These are phyloP conservation scores for Anthracocystis setariae DNA, from an alignment of 1,284 basidiomycete genomes.

Conservation along the genomic window DNA sequence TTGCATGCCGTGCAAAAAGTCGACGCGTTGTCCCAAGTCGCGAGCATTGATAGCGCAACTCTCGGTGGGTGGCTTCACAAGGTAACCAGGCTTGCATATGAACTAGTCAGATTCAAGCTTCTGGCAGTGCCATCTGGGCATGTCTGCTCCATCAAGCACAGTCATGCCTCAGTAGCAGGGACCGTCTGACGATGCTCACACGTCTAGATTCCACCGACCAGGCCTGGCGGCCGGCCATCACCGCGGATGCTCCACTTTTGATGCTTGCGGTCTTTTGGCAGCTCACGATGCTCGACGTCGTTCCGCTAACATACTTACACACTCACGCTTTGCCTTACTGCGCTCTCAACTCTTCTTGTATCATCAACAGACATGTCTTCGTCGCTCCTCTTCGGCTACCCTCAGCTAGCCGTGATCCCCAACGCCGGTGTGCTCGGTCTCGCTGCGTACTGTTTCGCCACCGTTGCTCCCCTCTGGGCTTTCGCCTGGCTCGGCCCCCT, in stretches of 20 bases:
- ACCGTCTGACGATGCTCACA: too few relatives aligned
- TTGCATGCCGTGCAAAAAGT: conserved; percentile 4
- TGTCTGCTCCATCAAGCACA: neutral
- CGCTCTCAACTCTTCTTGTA: neutral
- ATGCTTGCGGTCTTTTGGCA: conserved; percentile 2
- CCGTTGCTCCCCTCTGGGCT: conserved; percentile 62
- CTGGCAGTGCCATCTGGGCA: neutral
- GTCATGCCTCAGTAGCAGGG: too few relatives aligned
- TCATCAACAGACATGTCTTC: conserved; percentile 65
- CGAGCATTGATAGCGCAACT: neutral
- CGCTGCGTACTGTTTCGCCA: conserved; percentile 63
- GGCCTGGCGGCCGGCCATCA: neutral
- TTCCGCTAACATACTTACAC: conserved; percentile 26
- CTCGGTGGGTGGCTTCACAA: neutral
- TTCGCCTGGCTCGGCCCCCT: conserved; percentile 66
- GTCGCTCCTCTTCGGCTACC: conserved; percentile 65
- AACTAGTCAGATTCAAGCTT: neutral
- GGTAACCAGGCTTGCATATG: neutral
- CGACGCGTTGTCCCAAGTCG: neutral
- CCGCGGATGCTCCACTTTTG: neutral
- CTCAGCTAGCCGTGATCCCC: conserved; percentile 67
- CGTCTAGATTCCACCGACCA: neutral
- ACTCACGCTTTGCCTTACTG: conserved; percentile 1
- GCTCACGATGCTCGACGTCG: conserved; percentile 17
- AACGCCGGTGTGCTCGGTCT: conserved; percentile 64